Base-by-base conservation (phyloP, 345 rosid genomes). In the Camelina neglecta region DNA sequence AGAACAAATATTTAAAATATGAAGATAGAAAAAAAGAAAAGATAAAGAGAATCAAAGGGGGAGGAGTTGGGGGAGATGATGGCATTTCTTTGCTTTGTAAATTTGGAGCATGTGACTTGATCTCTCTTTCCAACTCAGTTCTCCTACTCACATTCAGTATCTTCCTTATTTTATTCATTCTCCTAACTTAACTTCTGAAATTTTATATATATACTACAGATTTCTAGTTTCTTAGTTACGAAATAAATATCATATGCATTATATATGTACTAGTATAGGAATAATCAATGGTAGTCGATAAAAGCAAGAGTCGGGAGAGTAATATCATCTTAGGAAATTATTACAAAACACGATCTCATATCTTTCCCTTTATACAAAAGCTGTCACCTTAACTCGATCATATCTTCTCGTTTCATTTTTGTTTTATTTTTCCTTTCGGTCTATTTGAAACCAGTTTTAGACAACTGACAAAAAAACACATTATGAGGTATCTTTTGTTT, bases 111-210 rank as follows among this genome's bases (percentile, higher is more conserved):
- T 78, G 81, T 78, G 78, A 73, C 53, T 54, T 53, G 60, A 73
- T 78, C 81, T 62, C 16, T 67, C 81, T 78, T 78, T 78, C 69
- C 81, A 73, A 67, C 74, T 61, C 81, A 68, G 65, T 64, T 64
- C 76, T 59, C 77, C 45, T 44, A 29, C 63, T 72, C 16, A 15
- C 65, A n/a, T 20, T 26, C 41, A 23, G 7, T 71, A 57, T 64
- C 48, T 35, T 11, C 16, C 53, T 65, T 66, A 33, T 65, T 59
- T 45, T 78, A 23, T 67, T 60, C 31, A 2, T 42, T 60, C 18
- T 51, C 56, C 20, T 29, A 10, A 18, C 7, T 48, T 60, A 12
- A 18, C 10, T 67, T 57, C 20, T 60, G 3, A 51, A 26, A 15
- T 8, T 42, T 49, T 66, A 49, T 4, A 49, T 6, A 6, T 11